Conservation (phyloP, 2,329 filamentous ascomycete genomes). For the Ceratocystis papillata region DNA sequence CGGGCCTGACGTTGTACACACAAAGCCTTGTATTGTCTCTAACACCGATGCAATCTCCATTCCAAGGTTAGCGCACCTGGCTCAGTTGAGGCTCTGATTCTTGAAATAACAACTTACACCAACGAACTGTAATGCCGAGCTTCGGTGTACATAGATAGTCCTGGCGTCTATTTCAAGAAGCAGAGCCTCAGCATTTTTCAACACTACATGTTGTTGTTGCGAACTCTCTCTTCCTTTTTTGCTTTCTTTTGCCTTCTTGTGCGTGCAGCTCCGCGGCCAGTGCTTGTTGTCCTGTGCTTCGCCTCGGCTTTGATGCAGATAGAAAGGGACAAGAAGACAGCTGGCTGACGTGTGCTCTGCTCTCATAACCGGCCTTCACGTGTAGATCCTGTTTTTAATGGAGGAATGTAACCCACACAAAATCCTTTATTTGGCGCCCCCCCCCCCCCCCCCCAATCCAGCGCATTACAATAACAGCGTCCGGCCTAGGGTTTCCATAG, state of each 20-base stretch:
- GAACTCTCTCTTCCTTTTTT: no score
- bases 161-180: neutral
- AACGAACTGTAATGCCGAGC: neutral
- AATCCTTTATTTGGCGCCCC: no score
- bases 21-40: neutral
- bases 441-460: no score
- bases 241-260: neutral
- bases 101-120: neutral
- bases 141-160: no score
- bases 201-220: neutral
- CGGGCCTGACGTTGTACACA: neutral
- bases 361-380: neutral
- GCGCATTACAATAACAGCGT: no score
- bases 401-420: no score
- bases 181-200: neutral
- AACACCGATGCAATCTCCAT: no score
- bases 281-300: neutral
- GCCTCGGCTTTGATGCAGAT: neutral
- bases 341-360: constrained; percentile 1
- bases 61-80: no score
- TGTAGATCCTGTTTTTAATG: constrained; percentile 4
- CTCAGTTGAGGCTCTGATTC: neutral
- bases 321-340: neutral
- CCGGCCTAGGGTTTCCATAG: neutral
- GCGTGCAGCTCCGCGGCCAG: neutral